These are phyloP conservation scores for Saturnispora diversa DNA, from an alignment of 805 yeast species.

Conservation along the genomic window DNA sequence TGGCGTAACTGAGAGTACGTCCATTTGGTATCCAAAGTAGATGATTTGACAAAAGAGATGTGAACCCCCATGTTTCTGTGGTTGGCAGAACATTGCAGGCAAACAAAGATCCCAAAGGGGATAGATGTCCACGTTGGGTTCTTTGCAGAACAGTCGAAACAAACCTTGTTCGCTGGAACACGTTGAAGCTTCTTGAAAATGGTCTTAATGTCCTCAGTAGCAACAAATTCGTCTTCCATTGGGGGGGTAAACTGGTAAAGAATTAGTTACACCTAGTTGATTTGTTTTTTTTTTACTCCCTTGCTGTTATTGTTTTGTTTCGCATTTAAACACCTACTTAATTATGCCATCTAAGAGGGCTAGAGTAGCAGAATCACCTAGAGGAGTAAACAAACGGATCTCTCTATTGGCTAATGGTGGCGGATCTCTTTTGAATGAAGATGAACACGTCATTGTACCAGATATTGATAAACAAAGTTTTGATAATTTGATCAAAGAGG, in stretches of 20 bases:
- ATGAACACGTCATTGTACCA: slow-evolving; percentile 2
- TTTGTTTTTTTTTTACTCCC: background rate
- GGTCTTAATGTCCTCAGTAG: slow-evolving; percentile 59
- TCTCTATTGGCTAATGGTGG: background rate
- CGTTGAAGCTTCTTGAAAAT: slow-evolving; percentile 58
- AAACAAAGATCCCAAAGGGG: slow-evolving; percentile 87
- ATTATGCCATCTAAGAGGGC: background rate
- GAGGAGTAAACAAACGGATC: background rate
- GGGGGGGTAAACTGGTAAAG: background rate
- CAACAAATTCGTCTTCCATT: slow-evolving; percentile 38
- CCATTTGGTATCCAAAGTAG: slow-evolving; percentile 85
- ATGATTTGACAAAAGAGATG: slow-evolving; percentile 87
- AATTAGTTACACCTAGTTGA: background rate
- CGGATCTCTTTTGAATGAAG: slow-evolving; percentile 2
- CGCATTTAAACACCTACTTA: no score
- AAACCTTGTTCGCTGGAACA: slow-evolving; percentile 64
- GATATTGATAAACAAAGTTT: slow-evolving; percentile 14
- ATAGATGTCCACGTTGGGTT: slow-evolving; percentile 99
- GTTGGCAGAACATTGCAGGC: slow-evolving; percentile 91
- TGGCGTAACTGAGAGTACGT: slow-evolving; percentile 80
- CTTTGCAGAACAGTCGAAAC: slow-evolving; percentile 90
- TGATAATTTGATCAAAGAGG: slow-evolving; percentile 22
- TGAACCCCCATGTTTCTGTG: slow-evolving; percentile 96
- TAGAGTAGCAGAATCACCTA: background rate
- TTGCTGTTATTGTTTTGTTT: background rate